Conservation (phyloP, 2,329 filamentous ascomycete genomes). For the Diplodia scrobiculata region DNA sequence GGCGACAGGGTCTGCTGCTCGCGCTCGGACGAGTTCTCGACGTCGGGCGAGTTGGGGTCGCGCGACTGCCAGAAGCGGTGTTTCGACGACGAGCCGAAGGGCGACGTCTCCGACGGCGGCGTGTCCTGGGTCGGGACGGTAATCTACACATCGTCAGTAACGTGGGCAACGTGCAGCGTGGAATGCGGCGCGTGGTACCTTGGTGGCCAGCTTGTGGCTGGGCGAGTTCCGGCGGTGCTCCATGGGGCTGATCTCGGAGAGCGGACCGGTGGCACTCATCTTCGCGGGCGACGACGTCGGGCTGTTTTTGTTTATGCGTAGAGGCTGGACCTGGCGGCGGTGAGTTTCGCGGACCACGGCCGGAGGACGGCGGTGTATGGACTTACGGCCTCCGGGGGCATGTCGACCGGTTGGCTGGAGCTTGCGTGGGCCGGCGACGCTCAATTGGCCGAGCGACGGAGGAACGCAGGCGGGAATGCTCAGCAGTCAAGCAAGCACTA, state of each 20-base stretch:
- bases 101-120: constrained; percentile 83
- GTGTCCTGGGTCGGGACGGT: constrained; percentile 70
- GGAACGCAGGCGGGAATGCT: constrained; percentile 43
- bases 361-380: background rate
- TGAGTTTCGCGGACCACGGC: constrained; percentile 5
- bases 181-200: constrained; percentile 56
- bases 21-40: constrained; percentile 68
- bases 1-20: constrained; percentile 69
- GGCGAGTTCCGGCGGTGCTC: constrained; percentile 89
- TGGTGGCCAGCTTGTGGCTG: constrained; percentile 76
- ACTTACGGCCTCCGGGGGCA: constrained; percentile 49
- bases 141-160: constrained; percentile 56
- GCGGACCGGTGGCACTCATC: constrained; percentile 69
- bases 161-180: constrained; percentile 23
- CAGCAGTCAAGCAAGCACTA: constrained; percentile 34
- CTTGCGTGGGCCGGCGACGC: constrained; percentile 33
- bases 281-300: constrained; percentile 64
- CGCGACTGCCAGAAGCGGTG: constrained; percentile 87
- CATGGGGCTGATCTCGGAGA: constrained; percentile 85
- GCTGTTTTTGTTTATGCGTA: constrained; percentile 75
- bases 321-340: constrained; percentile 65
- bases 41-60: constrained; percentile 63
- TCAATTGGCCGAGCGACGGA: constrained; percentile 34
- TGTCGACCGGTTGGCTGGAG: constrained; percentile 34
- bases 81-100: constrained; percentile 68